Percentiles rank a stretch among this genome's conserved stretches.
Conservation (phyloP, 805 yeast genomes). For the Barnettozyma salicaria region DNA sequence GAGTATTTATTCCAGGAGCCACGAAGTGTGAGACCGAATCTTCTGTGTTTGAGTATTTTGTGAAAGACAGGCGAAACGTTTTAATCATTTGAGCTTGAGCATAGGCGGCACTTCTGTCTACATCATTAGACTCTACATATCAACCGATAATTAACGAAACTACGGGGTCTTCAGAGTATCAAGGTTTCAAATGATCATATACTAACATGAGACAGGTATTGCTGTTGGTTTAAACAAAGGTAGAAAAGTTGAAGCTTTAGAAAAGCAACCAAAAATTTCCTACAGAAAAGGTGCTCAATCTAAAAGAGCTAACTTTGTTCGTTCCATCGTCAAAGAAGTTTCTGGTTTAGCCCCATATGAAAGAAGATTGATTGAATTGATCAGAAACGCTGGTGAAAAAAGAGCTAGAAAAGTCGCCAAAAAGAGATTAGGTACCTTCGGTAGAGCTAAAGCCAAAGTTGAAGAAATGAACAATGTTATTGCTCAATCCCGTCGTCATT, state of each 20-base stretch:
- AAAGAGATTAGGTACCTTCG: constrained; percentile 99
- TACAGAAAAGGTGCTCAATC: constrained; percentile 96
- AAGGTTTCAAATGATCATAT: too few species aligned
- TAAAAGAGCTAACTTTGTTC: constrained; percentile 93
- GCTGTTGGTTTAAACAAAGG: constrained; percentile 99
- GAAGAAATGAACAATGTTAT: constrained; percentile 96
- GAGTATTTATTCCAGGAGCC: too few species aligned
- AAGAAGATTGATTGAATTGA: constrained; percentile 98
- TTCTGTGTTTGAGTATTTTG: too few species aligned
- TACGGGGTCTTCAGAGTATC: too few species aligned
- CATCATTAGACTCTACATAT: too few species aligned
- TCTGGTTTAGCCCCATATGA: constrained; percentile 99
- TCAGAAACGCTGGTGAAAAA: constrained; percentile 99
- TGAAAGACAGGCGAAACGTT: too few species aligned
- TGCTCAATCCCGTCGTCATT: constrained; percentile 95
- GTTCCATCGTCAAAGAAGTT: constrained; percentile 93
- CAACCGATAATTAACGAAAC: too few species aligned
- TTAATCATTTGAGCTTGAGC: too few species aligned
- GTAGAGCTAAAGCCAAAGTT: constrained; percentile 99
- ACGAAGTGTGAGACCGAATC: too few species aligned
- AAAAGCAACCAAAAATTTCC: constrained; percentile 82
- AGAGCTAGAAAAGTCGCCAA: constrained; percentile 99
- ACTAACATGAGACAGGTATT: constrained; percentile 50
- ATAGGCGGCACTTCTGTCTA: too few species aligned
- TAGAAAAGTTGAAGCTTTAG: constrained; percentile 86